Evolutionary conservation across 2,329 filamentous ascomycete species (phyloP), one percentile per base, ranked within the genome.

Genomic region (Orbilia oligospora): DNA sequence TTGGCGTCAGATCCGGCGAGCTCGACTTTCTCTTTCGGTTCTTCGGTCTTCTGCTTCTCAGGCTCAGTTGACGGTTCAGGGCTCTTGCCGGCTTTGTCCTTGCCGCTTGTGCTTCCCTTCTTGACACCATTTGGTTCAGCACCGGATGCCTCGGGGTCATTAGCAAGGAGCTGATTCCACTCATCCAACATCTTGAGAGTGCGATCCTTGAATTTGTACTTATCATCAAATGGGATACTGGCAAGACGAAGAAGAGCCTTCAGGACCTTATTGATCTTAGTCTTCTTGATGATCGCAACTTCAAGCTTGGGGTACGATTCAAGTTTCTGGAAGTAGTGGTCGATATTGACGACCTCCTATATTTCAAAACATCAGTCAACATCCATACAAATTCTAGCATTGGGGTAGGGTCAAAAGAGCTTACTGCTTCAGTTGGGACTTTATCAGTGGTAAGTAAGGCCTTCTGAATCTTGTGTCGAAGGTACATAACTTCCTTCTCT

Each of bases 241-340:
- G 91, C 89, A 8, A 99, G 87, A 87, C 97, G 97, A 82, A 97
- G 87, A 81, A 99, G 96, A 3, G 92, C 94, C 86, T 97, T 97
- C 72, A 99, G 88, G 10, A 99, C 95, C 87, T 99, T 99, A 89
- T 98, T 95, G 85, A 99, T 97, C 88, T 98, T 99, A 80, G 96
- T 99, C 14, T 87, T 87, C 80, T 93, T 90, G 82, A 98, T 97
- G 82, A 97, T 96, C 81, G 90, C 90, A 33, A 92, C 93, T 84
- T 98, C 95, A 3, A 98, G 89, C 80, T 97, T 92, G 0, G 89
- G 86, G 84, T 87, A 91, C 6, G 87, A 89, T 85, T 99, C 96
- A 5, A 99, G 89, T 84, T 97, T 93, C 33, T 88, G 88, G 72
- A 78, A 79, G 41, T 70, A 79, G 81, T 86, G 85, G 78, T 84